Evolutionary conservation across 768 basidiomycete genomes (phyloP), one percentile per base, ranked within the genome.

Genomic region (Plicaturopsis crispa): DNA sequence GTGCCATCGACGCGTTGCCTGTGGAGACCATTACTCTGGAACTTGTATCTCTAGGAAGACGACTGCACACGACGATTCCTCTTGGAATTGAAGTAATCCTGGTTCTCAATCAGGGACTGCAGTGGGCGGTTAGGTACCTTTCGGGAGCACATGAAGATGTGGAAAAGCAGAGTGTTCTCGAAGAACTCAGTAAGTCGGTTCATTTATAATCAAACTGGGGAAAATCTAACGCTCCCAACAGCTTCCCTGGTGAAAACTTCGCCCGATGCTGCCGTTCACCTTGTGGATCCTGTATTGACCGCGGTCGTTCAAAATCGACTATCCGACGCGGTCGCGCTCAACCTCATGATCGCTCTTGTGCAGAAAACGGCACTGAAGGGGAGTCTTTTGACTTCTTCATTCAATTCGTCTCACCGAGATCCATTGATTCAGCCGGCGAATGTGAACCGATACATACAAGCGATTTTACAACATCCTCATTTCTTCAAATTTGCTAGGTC

Each of bases 391-490:
- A 21, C 13, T 19, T 16, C 5, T n/a, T 1, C 8, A 14, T 32
- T 40, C 18, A 39, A 20, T 18, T 22, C 16, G 5, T n/a, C 36
- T 39, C 17, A 20, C 13, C 31, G 4, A 24, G 33, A 36, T 35
- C 31, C 37, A n/a, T 46, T 22, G n/a, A 14, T 30, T 17, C 40
- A 67, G 86, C 86, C 86, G 2, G 66, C 73, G 10, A 60, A 75
- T n/a, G 72, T 84, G 35, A 90, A 90, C 50, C 76, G 81, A 28
- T 69, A 77, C 33, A 55, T 94, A 2, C 90, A 93, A 63, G 74
- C 69, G 16, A 67, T 90, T 41, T 56, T 92, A 16, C 82, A 86
- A 46, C 78, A 85, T 45, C 61, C 72, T 3, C 65, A 76, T 8
- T 81, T 91, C 52, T 70, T 65, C 54, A 67, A 63, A 32, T 39